phyloP scores from a whole-genome alignment of 164 flowering plant genomes.

The Vitis vinifera region DNA sequence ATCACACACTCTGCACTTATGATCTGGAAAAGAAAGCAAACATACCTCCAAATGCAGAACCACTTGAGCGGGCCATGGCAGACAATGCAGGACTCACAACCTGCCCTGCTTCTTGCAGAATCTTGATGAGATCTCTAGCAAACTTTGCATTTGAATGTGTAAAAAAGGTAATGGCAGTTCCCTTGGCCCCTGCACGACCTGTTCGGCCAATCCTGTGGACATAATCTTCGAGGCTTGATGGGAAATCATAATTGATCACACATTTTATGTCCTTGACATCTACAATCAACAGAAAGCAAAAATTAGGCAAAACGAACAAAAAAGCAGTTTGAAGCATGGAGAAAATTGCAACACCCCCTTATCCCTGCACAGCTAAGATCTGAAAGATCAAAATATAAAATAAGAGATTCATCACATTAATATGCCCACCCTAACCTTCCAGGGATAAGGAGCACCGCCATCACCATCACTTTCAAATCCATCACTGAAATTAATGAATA shows the following conservation, averaged over 20 bases:
- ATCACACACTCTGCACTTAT: not conserved
- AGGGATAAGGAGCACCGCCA: constrained; percentile 93
- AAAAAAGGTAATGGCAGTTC: constrained; percentile 82
- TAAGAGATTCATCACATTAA: constrained; percentile 62
- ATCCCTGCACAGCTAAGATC: constrained; percentile 80
- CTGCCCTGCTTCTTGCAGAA: constrained; percentile 87
- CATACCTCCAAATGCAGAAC: constrained; percentile 48
- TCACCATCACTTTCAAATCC: constrained; percentile 41
- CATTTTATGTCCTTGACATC: constrained; percentile 99
- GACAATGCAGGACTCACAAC: constrained; percentile 63
- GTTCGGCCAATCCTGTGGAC: constrained; percentile 98
- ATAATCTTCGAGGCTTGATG: constrained; percentile 92
- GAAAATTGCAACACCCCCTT: constrained; percentile 52
- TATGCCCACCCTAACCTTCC: constrained; percentile 92
- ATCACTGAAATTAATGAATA: constrained; percentile 22
- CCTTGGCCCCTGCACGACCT: constrained; percentile 97
- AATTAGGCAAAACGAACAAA: constrained; percentile 2
- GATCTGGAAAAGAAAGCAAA: not conserved
- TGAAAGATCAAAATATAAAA: constrained; percentile 49
- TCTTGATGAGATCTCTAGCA: constrained; percentile 80
- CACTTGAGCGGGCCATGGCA: constrained; percentile 54
- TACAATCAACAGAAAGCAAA: constrained; percentile 37
- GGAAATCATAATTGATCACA: constrained; percentile 95
- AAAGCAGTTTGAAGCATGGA: not conserved
- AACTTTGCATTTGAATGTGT: constrained; percentile 79